A percentile compares a stretch with the other conserved stretches of the same genome.
Evolutionary conservation across 495 filamentous ascomycete species (phyloP).

Genomic region (Cudoniella acicularis): DNA sequence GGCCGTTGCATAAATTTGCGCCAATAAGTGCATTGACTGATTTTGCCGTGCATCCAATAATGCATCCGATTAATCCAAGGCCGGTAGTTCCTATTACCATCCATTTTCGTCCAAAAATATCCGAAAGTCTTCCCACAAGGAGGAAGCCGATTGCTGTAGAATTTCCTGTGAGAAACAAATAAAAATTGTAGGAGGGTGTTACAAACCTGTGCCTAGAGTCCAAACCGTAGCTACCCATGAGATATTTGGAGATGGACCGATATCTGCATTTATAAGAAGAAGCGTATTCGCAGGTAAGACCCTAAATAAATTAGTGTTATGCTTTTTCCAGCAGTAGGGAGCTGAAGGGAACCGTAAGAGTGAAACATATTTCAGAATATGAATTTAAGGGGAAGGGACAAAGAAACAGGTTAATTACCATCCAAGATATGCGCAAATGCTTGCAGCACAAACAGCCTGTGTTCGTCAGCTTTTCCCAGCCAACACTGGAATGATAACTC

Average conservation of each 20-base stretch:
- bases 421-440: not conserved
- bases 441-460: not conserved
- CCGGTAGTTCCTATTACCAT: constrained; percentile 42
- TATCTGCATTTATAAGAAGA: constrained; percentile 26
- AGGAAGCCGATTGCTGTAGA: constrained; percentile 16
- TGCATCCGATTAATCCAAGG: constrained; percentile 39
- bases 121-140: constrained; percentile 43
- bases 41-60: constrained; percentile 40
- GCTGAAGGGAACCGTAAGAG: no score
- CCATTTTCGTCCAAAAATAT: constrained; percentile 53
- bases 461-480: not conserved
- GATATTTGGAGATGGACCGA: constrained; percentile 36
- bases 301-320: no score
- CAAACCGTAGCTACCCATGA: constrained; percentile 34
- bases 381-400: no score
- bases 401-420: no score
- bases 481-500: not conserved
- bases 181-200: constrained; percentile 4
- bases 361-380: no score
- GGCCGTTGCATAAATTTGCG: constrained; percentile 23
- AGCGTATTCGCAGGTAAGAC: constrained; percentile 9
- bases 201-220: constrained; percentile 27
- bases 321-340: no score
- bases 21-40: constrained; percentile 41
- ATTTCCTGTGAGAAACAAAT: not conserved